Conservation (phyloP, 2,329 filamentous ascomycete species). For the Venturia pyrina region DNA sequence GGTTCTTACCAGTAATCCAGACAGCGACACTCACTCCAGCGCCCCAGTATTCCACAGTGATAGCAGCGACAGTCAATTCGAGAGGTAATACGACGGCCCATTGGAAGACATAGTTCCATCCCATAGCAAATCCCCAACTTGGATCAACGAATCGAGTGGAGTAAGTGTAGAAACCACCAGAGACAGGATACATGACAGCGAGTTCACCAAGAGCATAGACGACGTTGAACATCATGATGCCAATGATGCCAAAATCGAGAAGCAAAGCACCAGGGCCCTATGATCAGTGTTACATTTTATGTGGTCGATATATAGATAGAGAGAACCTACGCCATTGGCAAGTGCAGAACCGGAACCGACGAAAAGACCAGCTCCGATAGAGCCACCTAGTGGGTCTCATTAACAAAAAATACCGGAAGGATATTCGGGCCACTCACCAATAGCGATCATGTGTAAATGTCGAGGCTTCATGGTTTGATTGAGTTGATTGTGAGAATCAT, state of each 20-base stretch:
- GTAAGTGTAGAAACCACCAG: slow-evolving; percentile 54
- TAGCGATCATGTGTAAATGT: slow-evolving; percentile 96
- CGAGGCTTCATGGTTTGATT: slow-evolving; percentile 55
- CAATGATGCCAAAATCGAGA: slow-evolving; percentile 43
- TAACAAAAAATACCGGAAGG: neutral
- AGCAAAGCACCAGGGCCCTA: slow-evolving; percentile 21
- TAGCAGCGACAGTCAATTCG: slow-evolving; percentile 44
- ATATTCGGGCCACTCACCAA: slow-evolving; percentile 43
- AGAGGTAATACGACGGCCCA: slow-evolving; percentile 44
- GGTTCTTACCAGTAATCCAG: slow-evolving; percentile 36
- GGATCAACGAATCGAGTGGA: slow-evolving; percentile 52
- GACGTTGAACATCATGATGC: slow-evolving; percentile 21
- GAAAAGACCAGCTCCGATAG: slow-evolving; percentile 68
- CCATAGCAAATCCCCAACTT: slow-evolving; percentile 45
- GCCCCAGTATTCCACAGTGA: slow-evolving; percentile 47
- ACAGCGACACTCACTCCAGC: slow-evolving; percentile 41
- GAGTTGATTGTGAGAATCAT: slow-evolving; percentile 17
- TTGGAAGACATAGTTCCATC: slow-evolving; percentile 43
- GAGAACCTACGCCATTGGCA: slow-evolving; percentile 21
- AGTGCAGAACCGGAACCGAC: slow-evolving; percentile 54
- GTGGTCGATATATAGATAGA: neutral
- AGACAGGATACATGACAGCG: slow-evolving; percentile 51
- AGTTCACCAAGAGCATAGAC: slow-evolving; percentile 52
- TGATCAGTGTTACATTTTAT: neutral
- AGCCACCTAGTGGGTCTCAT: slow-evolving; percentile 43